Conservation (phyloP, 2,329 filamentous ascomycete species). For the Apiospora aurea region DNA sequence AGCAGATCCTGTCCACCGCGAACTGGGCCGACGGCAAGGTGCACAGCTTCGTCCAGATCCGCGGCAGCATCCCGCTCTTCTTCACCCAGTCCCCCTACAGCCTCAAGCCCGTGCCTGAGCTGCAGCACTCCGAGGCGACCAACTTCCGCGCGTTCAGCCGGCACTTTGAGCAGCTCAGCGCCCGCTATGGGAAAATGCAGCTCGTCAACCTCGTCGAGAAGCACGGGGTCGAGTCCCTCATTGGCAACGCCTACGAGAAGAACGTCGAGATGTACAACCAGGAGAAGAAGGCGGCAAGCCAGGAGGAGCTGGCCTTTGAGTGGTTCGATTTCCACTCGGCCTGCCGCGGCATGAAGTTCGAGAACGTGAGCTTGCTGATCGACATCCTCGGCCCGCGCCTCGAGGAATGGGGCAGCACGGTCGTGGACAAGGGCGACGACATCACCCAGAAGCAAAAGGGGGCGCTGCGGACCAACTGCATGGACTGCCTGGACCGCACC, state of each 20-base stretch:
- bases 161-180: conserved; percentile 76
- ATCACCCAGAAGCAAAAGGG: conserved; percentile 67
- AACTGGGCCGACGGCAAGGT: conserved; percentile 69
- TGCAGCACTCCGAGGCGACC: conserved; percentile 80
- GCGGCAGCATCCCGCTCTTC: conserved; percentile 92
- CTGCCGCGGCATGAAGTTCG: conserved; percentile 96
- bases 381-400: conserved; percentile 73
- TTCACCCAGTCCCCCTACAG: conserved; percentile 96
- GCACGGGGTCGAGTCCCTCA: conserved; percentile 78
- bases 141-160: conserved; percentile 81
- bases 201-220: conserved; percentile 89
- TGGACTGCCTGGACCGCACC: conserved; percentile 96
- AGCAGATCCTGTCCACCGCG: conserved; percentile 83
- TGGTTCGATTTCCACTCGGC: conserved; percentile 98
- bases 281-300: conserved; percentile 53
- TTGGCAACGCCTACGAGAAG: conserved; percentile 80
- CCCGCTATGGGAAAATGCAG: conserved; percentile 78
- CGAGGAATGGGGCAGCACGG: conserved; percentile 74
- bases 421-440: conserved; percentile 48
- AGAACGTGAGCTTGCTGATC: conserved; percentile 86
- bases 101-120: conserved; percentile 82
- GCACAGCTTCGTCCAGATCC: conserved; percentile 85
- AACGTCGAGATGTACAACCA: conserved; percentile 73
- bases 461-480: conserved; percentile 93
- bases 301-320: conserved; percentile 71